phyloP scores from a whole-genome alignment of 345 rosid genomes.

The Clarkia xantiana region DNA sequence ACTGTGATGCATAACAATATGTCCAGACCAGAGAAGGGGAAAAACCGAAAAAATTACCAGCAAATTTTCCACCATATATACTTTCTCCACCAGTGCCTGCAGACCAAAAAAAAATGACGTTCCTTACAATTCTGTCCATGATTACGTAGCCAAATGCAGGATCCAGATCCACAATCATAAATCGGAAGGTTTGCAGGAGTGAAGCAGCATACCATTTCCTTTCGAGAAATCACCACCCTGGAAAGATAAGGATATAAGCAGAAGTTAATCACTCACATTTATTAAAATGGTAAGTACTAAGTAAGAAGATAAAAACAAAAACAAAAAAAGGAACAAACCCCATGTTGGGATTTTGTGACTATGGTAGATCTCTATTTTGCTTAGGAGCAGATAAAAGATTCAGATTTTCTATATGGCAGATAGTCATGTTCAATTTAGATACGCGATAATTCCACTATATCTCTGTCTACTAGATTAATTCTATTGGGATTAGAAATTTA shows the following conservation, averaged over 20 bases:
- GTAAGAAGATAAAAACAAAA: too few relatives aligned
- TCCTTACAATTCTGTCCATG: conserved; percentile 39
- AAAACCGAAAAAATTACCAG: conserved; percentile 52
- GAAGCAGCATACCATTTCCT: conserved; percentile 68
- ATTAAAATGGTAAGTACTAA: background rate
- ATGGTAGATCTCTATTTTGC: too few relatives aligned
- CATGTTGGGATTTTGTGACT: background rate
- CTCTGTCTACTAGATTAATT: too few relatives aligned
- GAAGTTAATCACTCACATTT: background rate
- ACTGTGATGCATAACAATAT: background rate
- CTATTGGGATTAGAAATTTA: too few relatives aligned
- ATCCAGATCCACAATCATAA: conserved; percentile 16
- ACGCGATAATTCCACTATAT: too few relatives aligned
- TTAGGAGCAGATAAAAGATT: too few relatives aligned
- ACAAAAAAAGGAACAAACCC: too few relatives aligned
- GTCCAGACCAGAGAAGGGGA: background rate
- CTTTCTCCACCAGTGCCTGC: conserved; percentile 99
- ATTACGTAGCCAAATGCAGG: conserved; percentile 24
- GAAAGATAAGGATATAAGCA: conserved; percentile 10
- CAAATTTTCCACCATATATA: conserved; percentile 89
- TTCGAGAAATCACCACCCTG: conserved; percentile 95
- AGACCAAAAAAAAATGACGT: conserved; percentile 46
- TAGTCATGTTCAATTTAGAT: too few relatives aligned
- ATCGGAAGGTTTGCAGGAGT: conserved; percentile 8
- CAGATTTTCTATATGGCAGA: too few relatives aligned